Percentiles rank a stretch among this genome's conserved stretches.
phyloP scores from a whole-genome alignment of 2,329 filamentous ascomycete species.

The Zasmidium cellare region DNA sequence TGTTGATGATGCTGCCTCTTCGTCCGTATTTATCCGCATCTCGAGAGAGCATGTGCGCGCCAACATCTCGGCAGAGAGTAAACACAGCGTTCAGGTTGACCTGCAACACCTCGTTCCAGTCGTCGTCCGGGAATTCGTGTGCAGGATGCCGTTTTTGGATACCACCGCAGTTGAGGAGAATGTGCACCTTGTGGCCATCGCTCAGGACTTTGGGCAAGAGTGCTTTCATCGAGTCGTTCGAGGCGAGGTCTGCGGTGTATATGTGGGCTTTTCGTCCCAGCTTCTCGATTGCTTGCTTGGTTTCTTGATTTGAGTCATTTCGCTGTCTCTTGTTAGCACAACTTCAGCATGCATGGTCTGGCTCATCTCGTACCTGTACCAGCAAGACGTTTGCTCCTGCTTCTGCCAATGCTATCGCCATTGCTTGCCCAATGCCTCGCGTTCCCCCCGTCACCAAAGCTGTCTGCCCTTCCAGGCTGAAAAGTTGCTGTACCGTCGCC shows the following conservation, averaged over 20 bases:
- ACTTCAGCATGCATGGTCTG: not conserved
- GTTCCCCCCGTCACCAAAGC: constrained; percentile 53
- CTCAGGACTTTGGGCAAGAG: constrained; percentile 63
- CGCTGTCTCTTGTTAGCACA: constrained; percentile 41
- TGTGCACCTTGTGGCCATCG: constrained; percentile 66
- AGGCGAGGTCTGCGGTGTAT: constrained; percentile 70
- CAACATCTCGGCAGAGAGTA: constrained; percentile 72
- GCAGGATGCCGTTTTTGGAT: constrained; percentile 79
- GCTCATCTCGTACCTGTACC: constrained; percentile 41
- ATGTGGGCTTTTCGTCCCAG: constrained; percentile 67
- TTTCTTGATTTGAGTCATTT: constrained; percentile 56
- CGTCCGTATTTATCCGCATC: constrained; percentile 51
- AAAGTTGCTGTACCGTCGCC: constrained; percentile 44
- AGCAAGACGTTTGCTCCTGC: constrained; percentile 53
- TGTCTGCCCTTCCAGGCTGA: constrained; percentile 51
- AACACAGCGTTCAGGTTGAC: constrained; percentile 86
- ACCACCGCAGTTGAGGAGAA: constrained; percentile 83
- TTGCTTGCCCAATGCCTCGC: constrained; percentile 52
- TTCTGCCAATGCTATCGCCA: constrained; percentile 53
- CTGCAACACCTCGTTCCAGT: constrained; percentile 81
- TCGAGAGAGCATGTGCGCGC: constrained; percentile 72
- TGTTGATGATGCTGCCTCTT: constrained; percentile 76
- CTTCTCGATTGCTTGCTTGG: constrained; percentile 61
- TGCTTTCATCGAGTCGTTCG: constrained; percentile 57
- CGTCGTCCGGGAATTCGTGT: constrained; percentile 70